phyloP scores from a whole-genome alignment of 2,329 filamentous ascomycete species.

The Stemphylium vesicarium region DNA sequence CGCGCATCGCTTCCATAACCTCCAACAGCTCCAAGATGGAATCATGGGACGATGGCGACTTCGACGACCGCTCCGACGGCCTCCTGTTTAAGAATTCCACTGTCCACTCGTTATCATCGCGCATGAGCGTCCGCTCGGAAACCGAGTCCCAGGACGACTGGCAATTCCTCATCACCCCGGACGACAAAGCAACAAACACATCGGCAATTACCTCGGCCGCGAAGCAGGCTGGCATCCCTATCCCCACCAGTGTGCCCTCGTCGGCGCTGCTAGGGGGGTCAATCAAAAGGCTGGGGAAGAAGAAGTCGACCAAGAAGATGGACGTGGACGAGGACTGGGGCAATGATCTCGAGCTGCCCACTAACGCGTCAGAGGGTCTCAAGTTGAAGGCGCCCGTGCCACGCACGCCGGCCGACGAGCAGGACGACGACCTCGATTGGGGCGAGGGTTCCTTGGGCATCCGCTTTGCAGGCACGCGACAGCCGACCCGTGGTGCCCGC shows the following conservation, averaged over 20 bases:
- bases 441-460: constrained; percentile 92
- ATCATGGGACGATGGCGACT: constrained; percentile 66
- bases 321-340: constrained; percentile 59
- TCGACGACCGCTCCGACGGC: constrained; percentile 55
- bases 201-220: constrained; percentile 83
- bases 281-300: constrained; percentile 82
- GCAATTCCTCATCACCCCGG: constrained; percentile 82
- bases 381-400: constrained; percentile 54
- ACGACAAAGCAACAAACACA: constrained; percentile 82
- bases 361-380: constrained; percentile 44
- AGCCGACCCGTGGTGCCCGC: constrained; percentile 78
- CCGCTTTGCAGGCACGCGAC: constrained; percentile 82
- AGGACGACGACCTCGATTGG: constrained; percentile 92
- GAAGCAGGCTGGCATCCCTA: constrained; percentile 86
- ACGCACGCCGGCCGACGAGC: constrained; percentile 56
- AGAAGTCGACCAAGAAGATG: constrained; percentile 53
- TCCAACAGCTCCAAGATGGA: constrained; percentile 65
- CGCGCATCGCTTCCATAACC: constrained; percentile 59
- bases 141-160: constrained; percentile 81
- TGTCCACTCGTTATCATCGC: constrained; percentile 77
- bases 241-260: constrained; percentile 83
- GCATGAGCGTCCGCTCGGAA: constrained; percentile 83
- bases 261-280: constrained; percentile 91
- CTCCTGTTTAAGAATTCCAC: constrained; percentile 77
- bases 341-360: constrained; percentile 57